These are phyloP conservation scores for Clavariopsis aquatica DNA, from an alignment of 495 filamentous ascomycete species.

Conservation along the genomic window DNA sequence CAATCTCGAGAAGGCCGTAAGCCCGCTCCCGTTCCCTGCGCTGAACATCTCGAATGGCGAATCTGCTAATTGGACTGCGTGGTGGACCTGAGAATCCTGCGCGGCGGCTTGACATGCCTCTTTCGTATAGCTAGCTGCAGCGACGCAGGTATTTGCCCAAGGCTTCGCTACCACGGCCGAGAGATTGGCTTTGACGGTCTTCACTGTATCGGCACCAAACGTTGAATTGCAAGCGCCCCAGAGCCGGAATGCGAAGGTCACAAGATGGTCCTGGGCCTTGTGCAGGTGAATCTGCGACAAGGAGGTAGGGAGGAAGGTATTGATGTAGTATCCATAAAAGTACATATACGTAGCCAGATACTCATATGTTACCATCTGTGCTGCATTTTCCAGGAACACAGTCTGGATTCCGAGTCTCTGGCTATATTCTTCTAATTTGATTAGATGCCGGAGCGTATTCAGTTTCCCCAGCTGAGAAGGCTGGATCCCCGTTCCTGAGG, in stretches of 20 bases:
- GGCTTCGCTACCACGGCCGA: neutral
- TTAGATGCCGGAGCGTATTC: conserved; percentile 9
- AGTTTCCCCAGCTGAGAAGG: neutral
- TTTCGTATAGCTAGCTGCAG: neutral
- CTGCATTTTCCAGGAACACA: conserved; percentile 12
- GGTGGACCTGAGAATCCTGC: neutral
- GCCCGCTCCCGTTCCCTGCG: neutral
- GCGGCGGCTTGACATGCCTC: conserved; percentile 3
- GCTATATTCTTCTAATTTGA: conserved; percentile 3
- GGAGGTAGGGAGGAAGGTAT: conserved; percentile 11
- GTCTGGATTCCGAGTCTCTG: conserved; percentile 9
- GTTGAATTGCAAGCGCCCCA: conserved; percentile 1
- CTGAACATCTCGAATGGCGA: conserved; percentile 12
- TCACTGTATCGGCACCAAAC: conserved; percentile 2
- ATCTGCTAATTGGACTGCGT: conserved; percentile 11
- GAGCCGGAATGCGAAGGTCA: conserved; percentile 16
- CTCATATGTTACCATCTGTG: conserved; percentile 8
- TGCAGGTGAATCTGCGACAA: conserved; percentile 1
- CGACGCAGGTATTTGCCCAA: conserved; percentile 10
- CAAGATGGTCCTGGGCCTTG: conserved; percentile 12
- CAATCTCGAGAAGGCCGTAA: conserved; percentile 19
- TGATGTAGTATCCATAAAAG: conserved; percentile 21
- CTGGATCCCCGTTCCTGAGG: neutral
- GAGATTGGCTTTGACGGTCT: conserved; percentile 2
- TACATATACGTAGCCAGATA: conserved; percentile 24